Percentiles rank a stretch among this genome's conserved stretches.
Conservation (phyloP, 2,329 filamentous ascomycete species). For the Diaporthe destruens region DNA sequence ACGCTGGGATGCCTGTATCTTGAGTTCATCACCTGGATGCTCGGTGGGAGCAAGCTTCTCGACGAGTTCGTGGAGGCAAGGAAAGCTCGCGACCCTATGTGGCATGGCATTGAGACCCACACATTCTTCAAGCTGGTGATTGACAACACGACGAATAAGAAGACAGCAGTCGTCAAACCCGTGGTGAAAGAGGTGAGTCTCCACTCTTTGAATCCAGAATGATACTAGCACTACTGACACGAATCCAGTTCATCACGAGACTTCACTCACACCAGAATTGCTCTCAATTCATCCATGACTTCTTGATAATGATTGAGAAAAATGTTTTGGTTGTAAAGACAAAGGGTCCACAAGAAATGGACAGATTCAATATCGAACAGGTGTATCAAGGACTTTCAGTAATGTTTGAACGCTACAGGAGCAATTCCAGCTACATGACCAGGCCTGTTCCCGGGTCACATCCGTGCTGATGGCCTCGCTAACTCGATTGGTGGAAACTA, state of each 20-base stretch:
- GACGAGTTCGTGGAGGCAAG: not conserved
- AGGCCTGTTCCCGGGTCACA: too few species aligned
- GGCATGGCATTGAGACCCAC: constrained; percentile 7
- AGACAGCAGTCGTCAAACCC: not conserved
- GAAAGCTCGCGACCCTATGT: not conserved
- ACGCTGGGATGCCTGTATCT: constrained; percentile 11
- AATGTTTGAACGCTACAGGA: not conserved
- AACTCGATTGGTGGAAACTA: too few species aligned
- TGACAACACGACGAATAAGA: not conserved
- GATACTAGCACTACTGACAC: not conserved
- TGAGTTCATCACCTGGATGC: constrained; percentile 25
- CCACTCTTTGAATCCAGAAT: fast-evolving
- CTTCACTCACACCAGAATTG: not conserved
- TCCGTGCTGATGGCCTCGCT: too few species aligned
- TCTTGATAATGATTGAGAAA: constrained; percentile 2
- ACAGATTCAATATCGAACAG: not conserved
- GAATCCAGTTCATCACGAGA: not conserved
- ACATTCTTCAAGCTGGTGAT: constrained; percentile 13
- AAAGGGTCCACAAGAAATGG: not conserved
- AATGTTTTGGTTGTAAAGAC: constrained; percentile 13
- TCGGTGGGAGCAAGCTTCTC: not conserved
- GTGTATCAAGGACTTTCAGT: not conserved
- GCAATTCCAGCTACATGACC: too few species aligned
- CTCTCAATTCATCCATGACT: constrained; percentile 13
- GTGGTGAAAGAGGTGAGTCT: not conserved